Evolutionary conservation across 2,329 filamentous ascomycete genomes (phyloP), one percentile per base, ranked within the genome.

Genomic region (Elsinoe australis): DNA sequence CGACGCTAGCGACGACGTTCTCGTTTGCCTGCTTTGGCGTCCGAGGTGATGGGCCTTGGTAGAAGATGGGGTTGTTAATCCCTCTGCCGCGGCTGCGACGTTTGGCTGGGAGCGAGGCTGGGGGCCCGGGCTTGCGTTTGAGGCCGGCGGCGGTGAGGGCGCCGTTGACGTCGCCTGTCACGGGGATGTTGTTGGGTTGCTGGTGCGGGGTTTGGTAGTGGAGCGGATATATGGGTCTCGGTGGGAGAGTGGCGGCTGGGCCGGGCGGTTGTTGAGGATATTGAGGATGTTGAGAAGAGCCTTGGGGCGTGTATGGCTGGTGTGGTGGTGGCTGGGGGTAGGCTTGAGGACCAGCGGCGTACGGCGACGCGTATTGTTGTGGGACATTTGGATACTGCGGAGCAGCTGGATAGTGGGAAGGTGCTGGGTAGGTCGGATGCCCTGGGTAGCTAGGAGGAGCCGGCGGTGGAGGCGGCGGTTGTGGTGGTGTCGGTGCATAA

Each of bases 41-140:
- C 10, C 31, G 29, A 2, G 39, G 39, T n/a, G 39, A 26, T 4
- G 39, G 39, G 2, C 24, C 39, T 19, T 31, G 24, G 22, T 48
- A 48, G 34, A 48, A 48, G n/a, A 48, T 48, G 2, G 45, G 45
- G 19, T 33, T 26, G 7, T 48, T 35, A 19, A 48, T 48, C 14
- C 36, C 36, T 41, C 36, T 18, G 8, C 32, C 45, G 9, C 45
- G 31, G 6, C 45, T 29, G 9, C 26, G 26, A 21, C 39, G 39
- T 21, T 21, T 44, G 9, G 14, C n/a, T 5, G 39, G 39, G 5
- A n/a, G 21, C 8, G 39, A 29, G 7, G 24, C 26, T 18, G n/a
- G n/a, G 3, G 39, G 15, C 8, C 15, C 26, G 14, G 36, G 14
- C 28, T 15, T 5, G 9, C 39, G 39, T 28, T 44, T 44, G 14